A percentile compares a stretch with the other conserved stretches of the same genome.
Evolutionary conservation across 2,329 filamentous ascomycete genomes (phyloP).

Genomic region (Sarocladium brachiariae): DNA sequence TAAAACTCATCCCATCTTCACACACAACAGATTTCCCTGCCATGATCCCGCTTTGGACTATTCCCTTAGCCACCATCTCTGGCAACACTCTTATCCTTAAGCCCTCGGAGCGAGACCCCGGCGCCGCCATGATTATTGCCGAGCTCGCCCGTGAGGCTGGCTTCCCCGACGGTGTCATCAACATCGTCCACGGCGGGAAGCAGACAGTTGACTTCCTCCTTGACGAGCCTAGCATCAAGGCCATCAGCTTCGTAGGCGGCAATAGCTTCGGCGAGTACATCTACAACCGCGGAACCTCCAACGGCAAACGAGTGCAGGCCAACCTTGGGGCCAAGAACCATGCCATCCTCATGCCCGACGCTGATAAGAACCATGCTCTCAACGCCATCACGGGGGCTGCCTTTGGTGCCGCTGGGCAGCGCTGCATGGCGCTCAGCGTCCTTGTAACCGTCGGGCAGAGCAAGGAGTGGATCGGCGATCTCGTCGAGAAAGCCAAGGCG

Average conservation of each 20-base stretch:
- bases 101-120: slow-evolving; percentile 70
- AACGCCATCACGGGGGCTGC: slow-evolving; percentile 68
- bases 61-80: slow-evolving; percentile 71
- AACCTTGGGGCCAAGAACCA: slow-evolving; percentile 79
- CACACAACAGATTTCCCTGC: slow-evolving; percentile 59
- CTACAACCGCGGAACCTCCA: slow-evolving; percentile 63
- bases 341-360: slow-evolving; percentile 67
- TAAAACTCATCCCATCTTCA: neutral
- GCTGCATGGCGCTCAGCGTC: slow-evolving; percentile 62
- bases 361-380: slow-evolving; percentile 73
- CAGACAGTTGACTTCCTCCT: slow-evolving; percentile 72
- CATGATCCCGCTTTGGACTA: slow-evolving; percentile 77
- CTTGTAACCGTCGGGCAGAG: slow-evolving; percentile 63
- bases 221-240: slow-evolving; percentile 70
- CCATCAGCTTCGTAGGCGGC: slow-evolving; percentile 68
- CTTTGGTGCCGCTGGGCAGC: slow-evolving; percentile 61
- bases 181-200: slow-evolving; percentile 66
- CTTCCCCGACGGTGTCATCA: slow-evolving; percentile 67
- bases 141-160: slow-evolving; percentile 59
- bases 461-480: slow-evolving; percentile 65
- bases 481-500: slow-evolving; percentile 62
- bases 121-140: slow-evolving; percentile 57
- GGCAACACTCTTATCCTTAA: slow-evolving; percentile 73
- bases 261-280: slow-evolving; percentile 83
- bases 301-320: slow-evolving; percentile 73